phyloP scores from a whole-genome alignment of 2,329 filamentous ascomycete genomes.

The Fusarium albidum region DNA sequence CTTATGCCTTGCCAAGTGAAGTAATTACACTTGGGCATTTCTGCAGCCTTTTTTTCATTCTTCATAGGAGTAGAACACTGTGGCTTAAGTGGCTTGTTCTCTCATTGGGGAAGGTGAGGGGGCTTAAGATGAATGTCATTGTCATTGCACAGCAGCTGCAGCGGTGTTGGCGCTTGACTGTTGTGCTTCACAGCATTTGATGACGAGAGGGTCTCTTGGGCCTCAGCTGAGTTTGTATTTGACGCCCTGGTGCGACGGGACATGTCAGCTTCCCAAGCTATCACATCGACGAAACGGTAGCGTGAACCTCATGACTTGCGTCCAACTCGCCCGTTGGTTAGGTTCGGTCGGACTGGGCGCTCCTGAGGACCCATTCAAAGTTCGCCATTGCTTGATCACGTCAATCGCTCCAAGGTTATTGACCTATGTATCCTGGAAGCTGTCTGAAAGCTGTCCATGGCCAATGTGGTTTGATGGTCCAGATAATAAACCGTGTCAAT shows the following conservation, averaged over 20 bases:
- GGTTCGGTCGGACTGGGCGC: not conserved
- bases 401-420: not conserved
- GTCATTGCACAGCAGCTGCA: slow-evolving; percentile 20
- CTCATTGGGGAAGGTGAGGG: not conserved
- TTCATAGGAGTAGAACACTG: no score
- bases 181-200: slow-evolving; percentile 29
- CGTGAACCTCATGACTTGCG: slow-evolving; percentile 1
- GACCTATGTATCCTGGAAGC: not conserved
- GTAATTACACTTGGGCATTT: not conserved
- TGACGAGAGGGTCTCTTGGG: no score
- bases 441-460: not conserved
- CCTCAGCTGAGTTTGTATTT: slow-evolving; percentile 17
- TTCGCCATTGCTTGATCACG: not conserved
- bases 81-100: no score
- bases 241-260: slow-evolving; percentile 5
- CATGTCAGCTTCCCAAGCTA: slow-evolving; percentile 9
- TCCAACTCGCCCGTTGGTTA: not conserved
- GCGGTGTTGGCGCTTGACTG: slow-evolving; percentile 31
- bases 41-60: no score
- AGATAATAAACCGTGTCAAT: no score
- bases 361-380: no score
- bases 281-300: not conserved
- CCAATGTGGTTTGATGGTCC: not conserved
- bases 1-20: no score
- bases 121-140: slow-evolving; percentile 22